Evolutionary conservation across 2,329 filamentous ascomycete genomes (phyloP).

Genomic region (Phialocephala subalpina): DNA sequence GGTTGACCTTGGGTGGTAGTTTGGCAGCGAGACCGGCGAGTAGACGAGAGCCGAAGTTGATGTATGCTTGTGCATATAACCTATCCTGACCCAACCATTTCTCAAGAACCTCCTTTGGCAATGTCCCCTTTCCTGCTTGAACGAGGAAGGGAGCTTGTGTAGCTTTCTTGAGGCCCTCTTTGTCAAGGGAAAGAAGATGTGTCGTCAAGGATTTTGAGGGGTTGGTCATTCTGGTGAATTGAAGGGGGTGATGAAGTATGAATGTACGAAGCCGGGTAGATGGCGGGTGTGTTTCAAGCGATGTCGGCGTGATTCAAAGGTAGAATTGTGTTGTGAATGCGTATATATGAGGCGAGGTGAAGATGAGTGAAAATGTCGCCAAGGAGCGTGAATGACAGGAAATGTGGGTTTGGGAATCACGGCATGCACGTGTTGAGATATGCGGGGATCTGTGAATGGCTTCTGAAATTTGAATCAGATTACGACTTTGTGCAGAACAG

Average conservation of each 20-base stretch:
- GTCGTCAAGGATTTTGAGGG: not conserved
- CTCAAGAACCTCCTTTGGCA: constrained; percentile 62
- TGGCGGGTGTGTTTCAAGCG: no score
- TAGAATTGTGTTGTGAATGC: no score
- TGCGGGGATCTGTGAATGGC: not conserved
- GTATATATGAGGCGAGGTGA: no score
- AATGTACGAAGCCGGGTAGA: not conserved
- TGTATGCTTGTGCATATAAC: constrained; percentile 67
- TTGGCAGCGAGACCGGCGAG: constrained; percentile 60
- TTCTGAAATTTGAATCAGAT: not conserved
- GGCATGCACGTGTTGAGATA: not conserved
- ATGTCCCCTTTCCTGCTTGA: constrained; percentile 67
- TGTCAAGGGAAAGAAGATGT: constrained; percentile 5
- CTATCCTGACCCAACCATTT: constrained; percentile 65
- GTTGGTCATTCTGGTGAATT: not conserved
- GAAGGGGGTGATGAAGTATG: not conserved
- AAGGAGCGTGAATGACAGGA: not conserved
- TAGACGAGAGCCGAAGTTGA: constrained; percentile 71
- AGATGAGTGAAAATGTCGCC: no score
- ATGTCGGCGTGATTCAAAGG: no score
- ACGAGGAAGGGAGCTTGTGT: constrained; percentile 73
- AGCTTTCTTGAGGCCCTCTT: constrained; percentile 46
- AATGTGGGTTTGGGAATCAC: not conserved
- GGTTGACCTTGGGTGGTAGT: constrained; percentile 55
- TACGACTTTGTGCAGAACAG: not conserved